phyloP scores from a whole-genome alignment of 768 basidiomycete genomes.

The Rickenella mellea region DNA sequence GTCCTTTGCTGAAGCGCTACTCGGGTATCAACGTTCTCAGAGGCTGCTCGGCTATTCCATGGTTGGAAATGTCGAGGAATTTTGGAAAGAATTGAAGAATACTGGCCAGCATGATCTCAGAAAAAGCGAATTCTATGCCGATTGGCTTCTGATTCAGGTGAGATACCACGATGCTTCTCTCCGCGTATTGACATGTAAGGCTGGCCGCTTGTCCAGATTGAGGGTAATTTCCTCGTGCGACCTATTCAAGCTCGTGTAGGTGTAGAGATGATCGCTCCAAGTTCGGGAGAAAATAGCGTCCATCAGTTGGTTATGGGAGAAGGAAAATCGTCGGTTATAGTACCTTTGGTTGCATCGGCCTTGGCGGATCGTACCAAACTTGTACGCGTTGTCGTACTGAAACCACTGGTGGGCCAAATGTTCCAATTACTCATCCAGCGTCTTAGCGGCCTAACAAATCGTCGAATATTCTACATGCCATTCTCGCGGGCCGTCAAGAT shows the following conservation, averaged over 20 bases:
- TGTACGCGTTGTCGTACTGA: conserved; percentile 40
- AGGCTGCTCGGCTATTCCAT: conserved; percentile 20
- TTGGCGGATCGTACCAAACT: conserved; percentile 35
- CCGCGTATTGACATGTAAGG: no score
- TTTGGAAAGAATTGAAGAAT: conserved; percentile 18
- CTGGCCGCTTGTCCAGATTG: conserved; percentile 27
- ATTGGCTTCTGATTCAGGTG: conserved; percentile 40
- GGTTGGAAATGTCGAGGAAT: conserved; percentile 19
- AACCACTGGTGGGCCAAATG: conserved; percentile 36
- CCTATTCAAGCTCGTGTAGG: conserved; percentile 33
- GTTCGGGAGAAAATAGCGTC: conserved; percentile 23
- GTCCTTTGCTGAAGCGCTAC: conserved; percentile 16
- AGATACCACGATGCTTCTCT: background rate
- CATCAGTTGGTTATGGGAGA: conserved; percentile 53
- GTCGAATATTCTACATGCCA: conserved; percentile 39
- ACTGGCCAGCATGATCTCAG: conserved; percentile 14
- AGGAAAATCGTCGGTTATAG: conserved; percentile 44
- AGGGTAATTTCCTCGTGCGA: conserved; percentile 33
- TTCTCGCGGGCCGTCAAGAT: conserved; percentile 33
- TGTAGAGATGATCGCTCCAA: conserved; percentile 36
- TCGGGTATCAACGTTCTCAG: conserved; percentile 27
- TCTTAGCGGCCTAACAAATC: conserved; percentile 33
- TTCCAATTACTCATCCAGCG: conserved; percentile 36
- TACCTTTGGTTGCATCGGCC: conserved; percentile 30
- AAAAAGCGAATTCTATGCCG: conserved; percentile 23